Percentiles rank a stretch among this genome's conserved stretches.
Conservation (phyloP, 2,329 filamentous ascomycete species). For the Trichoderma sp. region DNA sequence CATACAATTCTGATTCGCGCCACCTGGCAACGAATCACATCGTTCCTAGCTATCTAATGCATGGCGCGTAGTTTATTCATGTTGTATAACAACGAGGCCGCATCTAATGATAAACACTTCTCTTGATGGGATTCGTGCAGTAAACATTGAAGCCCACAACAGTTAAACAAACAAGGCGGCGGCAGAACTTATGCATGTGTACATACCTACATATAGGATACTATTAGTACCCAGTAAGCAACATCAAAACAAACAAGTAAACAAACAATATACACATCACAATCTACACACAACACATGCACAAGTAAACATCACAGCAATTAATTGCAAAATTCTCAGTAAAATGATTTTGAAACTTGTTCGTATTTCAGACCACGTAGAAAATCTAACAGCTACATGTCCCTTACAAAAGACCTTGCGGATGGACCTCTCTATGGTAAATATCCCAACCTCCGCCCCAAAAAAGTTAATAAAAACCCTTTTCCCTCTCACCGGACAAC, state of each 20-base stretch:
- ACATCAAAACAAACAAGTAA: neutral
- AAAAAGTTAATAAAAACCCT: neutral
- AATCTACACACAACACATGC: neutral
- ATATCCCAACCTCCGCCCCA: constrained; percentile 10
- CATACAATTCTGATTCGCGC: neutral
- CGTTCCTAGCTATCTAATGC: neutral
- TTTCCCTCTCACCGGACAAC: constrained; percentile 1
- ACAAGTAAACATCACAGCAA: neutral
- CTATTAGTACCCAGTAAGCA: neutral
- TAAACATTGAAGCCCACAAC: neutral
- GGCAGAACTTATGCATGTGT: neutral
- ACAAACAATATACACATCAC: neutral
- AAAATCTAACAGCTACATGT: neutral
- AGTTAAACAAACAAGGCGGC: neutral
- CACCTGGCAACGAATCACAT: constrained; percentile 5
- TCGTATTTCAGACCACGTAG: constrained; percentile 20
- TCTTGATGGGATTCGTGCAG: neutral
- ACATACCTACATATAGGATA: neutral
- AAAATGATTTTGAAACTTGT: constrained; percentile 7
- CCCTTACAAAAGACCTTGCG: constrained; percentile 12
- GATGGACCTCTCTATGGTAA: neutral
- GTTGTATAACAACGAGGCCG: constrained; percentile 18
- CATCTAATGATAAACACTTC: neutral
- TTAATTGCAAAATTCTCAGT: neutral
- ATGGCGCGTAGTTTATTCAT: neutral